Evolutionary conservation across 306 rosid genomes (phyloP).

Genomic region (Dryas octopetala): DNA sequence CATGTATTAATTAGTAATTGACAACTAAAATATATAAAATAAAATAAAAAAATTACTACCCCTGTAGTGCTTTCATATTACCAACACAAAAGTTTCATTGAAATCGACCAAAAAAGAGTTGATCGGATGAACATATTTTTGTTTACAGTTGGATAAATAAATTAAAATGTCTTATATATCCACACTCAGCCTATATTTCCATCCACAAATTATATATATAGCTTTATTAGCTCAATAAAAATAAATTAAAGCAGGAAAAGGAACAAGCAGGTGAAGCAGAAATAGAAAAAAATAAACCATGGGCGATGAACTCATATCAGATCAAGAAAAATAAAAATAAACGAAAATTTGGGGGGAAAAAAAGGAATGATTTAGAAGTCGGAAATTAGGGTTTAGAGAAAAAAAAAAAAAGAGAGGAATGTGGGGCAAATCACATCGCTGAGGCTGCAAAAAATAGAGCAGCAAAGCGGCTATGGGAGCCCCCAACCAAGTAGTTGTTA

Average conservation of each 20-base stretch:
- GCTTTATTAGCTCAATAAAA: background rate
- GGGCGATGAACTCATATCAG: background rate
- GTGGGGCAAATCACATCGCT: slow-evolving; percentile 39
- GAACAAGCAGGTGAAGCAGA: too few species aligned
- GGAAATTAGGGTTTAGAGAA: too few species aligned
- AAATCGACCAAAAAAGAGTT: too few species aligned
- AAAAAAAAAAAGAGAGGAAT: background rate
- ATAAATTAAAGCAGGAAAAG: background rate
- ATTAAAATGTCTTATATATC: too few species aligned
- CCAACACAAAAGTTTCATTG: background rate
- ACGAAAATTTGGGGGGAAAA: too few species aligned
- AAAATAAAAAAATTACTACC: too few species aligned
- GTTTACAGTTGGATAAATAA: too few species aligned
- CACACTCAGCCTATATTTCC: too few species aligned
- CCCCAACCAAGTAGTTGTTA: slow-evolving; percentile 24
- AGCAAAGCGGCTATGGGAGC: slow-evolving; percentile 35
- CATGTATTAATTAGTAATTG: too few species aligned
- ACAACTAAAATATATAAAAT: too few species aligned
- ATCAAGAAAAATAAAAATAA: background rate
- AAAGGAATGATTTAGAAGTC: background rate
- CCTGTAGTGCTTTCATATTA: background rate
- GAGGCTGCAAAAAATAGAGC: slow-evolving; percentile 28
- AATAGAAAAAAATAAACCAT: background rate
- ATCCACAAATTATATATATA: too few species aligned
- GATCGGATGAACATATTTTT: too few species aligned